phyloP scores from a whole-genome alignment of 1,284 basidiomycete genomes.

The Coniferiporia weirii region DNA sequence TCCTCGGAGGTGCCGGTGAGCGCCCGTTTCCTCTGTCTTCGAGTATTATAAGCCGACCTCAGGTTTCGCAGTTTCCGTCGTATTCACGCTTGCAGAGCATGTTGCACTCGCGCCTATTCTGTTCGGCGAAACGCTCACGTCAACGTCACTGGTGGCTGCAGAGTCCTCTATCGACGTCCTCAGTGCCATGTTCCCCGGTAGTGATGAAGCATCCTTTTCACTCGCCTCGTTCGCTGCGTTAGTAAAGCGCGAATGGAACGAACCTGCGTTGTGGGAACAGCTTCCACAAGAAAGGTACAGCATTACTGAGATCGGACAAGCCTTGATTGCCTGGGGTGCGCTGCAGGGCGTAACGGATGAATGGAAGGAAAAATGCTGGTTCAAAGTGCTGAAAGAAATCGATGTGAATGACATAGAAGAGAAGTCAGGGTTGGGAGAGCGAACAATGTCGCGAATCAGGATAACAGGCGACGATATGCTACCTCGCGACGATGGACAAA shows the following conservation, averaged over 20 bases:
- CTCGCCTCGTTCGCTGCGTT: slow-evolving; percentile 72
- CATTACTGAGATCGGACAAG: slow-evolving; percentile 57
- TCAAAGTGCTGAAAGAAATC: slow-evolving; percentile 59
- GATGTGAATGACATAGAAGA: slow-evolving; percentile 44
- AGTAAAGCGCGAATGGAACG: slow-evolving; percentile 65
- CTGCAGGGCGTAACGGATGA: slow-evolving; percentile 74
- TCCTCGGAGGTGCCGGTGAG: slow-evolving; percentile 45
- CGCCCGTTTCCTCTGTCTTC: slow-evolving; percentile 34
- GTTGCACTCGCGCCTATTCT: slow-evolving; percentile 67
- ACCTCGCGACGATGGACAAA: slow-evolving; percentile 56
- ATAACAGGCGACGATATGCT: slow-evolving; percentile 66
- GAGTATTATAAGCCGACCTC: slow-evolving; percentile 16
- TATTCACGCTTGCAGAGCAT: slow-evolving; percentile 62
- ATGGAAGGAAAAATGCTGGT: slow-evolving; percentile 69
- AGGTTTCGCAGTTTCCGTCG: slow-evolving; percentile 43
- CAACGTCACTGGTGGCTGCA: slow-evolving; percentile 65
- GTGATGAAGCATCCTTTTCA: slow-evolving; percentile 73
- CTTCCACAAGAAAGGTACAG: slow-evolving; percentile 59
- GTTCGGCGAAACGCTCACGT: slow-evolving; percentile 70
- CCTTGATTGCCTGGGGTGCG: slow-evolving; percentile 70
- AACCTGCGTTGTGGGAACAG: slow-evolving; percentile 44
- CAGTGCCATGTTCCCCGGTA: slow-evolving; percentile 65
- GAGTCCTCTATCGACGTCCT: slow-evolving; percentile 69
- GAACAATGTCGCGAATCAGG: slow-evolving; percentile 50
- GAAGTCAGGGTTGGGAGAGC: slow-evolving; percentile 25